These are phyloP conservation scores for Aureobasidium sp. DNA, from an alignment of 2,329 filamentous ascomycete genomes.

Conservation along the genomic window DNA sequence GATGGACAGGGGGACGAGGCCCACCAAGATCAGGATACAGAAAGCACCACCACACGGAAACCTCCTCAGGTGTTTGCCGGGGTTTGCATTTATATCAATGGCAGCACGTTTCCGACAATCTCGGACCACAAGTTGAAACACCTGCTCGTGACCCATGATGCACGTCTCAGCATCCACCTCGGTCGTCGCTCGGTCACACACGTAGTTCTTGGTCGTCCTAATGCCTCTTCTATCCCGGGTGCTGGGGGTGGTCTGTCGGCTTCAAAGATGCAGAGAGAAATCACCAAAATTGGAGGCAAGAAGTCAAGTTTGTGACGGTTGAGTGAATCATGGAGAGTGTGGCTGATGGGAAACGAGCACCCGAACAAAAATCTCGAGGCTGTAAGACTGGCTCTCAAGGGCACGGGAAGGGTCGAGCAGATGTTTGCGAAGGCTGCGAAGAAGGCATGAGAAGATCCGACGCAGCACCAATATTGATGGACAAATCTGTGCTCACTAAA, in stretches of 20 bases:
- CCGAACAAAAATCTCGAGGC: conserved; percentile 63
- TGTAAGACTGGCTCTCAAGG: conserved; percentile 51
- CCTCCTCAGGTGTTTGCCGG: conserved; percentile 47
- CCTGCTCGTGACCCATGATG: conserved; percentile 66
- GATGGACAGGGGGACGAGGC: neutral
- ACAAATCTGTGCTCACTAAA: too few species aligned
- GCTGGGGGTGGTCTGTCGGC: conserved; percentile 68
- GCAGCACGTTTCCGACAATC: conserved; percentile 69
- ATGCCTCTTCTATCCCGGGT: conserved; percentile 32
- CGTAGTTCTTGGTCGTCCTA: conserved; percentile 64
- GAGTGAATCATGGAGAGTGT: conserved; percentile 86
- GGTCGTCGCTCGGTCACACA: conserved; percentile 72
- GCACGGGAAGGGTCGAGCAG: conserved; percentile 56
- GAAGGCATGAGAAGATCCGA: too few species aligned
- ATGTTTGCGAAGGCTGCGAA: conserved; percentile 30
- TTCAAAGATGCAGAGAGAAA: conserved; percentile 74
- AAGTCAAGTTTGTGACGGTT: conserved; percentile 70
- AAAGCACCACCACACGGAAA: neutral
- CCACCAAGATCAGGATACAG: neutral
- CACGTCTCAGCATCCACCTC: conserved; percentile 58
- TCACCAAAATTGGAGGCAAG: conserved; percentile 55
- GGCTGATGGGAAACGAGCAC: conserved; percentile 61
- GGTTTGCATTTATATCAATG: conserved; percentile 79
- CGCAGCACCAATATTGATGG: too few species aligned
- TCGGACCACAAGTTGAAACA: conserved; percentile 83